These are phyloP conservation scores for Globisporangium solare DNA, from an alignment of 352 stramenopile genomes.

Conservation along the genomic window DNA sequence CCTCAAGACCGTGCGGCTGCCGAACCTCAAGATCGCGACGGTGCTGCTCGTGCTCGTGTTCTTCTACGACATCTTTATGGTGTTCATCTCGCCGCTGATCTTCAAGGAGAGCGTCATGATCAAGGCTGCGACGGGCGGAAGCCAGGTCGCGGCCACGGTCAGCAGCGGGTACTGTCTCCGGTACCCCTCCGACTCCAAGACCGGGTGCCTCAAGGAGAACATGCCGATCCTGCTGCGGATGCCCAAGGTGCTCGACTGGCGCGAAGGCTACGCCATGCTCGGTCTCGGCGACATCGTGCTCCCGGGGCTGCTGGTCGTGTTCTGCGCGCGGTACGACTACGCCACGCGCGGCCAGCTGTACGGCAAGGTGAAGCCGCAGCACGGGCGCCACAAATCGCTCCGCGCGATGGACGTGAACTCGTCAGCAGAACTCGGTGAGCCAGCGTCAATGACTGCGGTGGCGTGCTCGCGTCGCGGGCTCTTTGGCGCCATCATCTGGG, in stretches of 20 bases:
- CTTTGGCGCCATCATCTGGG: conserved; percentile 84
- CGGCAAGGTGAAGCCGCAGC: conserved; percentile 45
- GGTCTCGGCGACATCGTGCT: conserved; percentile 96
- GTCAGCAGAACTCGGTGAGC: conserved; percentile 35
- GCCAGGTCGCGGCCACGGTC: conserved; percentile 36
- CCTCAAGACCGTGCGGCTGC: conserved; percentile 87
- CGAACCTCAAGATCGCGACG: conserved; percentile 89
- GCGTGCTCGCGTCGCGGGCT: conserved; percentile 42
- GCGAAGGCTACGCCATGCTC: conserved; percentile 90
- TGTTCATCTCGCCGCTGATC: conserved; percentile 92
- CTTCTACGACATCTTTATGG: conserved; percentile 96
- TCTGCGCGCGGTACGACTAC: conserved; percentile 94
- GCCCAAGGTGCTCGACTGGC: conserved; percentile 92
- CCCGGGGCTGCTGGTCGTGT: conserved; percentile 93
- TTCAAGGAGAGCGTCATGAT: conserved; percentile 94
- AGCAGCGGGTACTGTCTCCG: conserved; percentile 60
- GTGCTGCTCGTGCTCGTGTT: conserved; percentile 92
- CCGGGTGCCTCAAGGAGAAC: conserved; percentile 69
- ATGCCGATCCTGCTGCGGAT: conserved; percentile 95
- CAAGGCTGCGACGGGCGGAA: conserved; percentile 89
- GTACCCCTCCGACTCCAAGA: conserved; percentile 59
- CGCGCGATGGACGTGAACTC: conserved; percentile 10
- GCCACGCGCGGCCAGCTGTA: conserved; percentile 67
- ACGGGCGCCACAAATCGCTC: conserved; percentile 39
- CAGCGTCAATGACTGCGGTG: conserved; percentile 15